Conservation (phyloP, 164 flowering plant species). For the Stephania cephalantha region DNA sequence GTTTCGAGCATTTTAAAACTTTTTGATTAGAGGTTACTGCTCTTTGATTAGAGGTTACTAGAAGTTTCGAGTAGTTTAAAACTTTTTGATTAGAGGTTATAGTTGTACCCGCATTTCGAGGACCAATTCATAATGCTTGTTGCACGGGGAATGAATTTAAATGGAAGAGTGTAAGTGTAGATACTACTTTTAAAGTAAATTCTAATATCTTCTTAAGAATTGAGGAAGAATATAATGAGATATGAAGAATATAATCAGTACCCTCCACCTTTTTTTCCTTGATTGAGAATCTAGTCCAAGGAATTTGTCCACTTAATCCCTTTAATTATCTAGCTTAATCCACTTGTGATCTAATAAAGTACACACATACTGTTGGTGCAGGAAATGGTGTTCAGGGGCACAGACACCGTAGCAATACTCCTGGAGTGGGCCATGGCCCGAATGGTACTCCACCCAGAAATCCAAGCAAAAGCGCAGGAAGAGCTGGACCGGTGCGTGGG, state of each 20-base stretch:
- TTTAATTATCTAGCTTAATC: too few species aligned
- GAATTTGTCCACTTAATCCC: neutral
- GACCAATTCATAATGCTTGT: too few species aligned
- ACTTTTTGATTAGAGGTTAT: too few species aligned
- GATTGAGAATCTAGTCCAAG: neutral
- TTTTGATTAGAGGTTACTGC: too few species aligned
- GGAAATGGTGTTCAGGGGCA: conserved; percentile 84
- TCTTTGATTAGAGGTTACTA: too few species aligned
- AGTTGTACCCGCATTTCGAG: too few species aligned
- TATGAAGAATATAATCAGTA: neutral
- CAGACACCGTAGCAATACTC: conserved; percentile 68
- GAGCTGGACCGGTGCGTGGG: conserved; percentile 50
- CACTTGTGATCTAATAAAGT: neutral
- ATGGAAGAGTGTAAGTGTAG: too few species aligned
- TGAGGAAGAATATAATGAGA: neutral
- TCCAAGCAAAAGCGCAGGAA: conserved; percentile 55
- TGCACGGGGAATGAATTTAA: too few species aligned
- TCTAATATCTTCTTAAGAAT: neutral
- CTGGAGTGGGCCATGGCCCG: conserved; percentile 80
- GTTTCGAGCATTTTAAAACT: too few species aligned
- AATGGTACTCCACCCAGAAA: conserved; percentile 60
- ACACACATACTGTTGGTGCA: conserved; percentile 5
- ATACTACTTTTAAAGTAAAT: neutral
- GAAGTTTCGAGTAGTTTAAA: too few species aligned
- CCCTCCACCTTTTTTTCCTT: neutral